Percentiles rank a stretch among this genome's conserved stretches.
phyloP scores from a whole-genome alignment of 2,329 filamentous ascomycete species.

The Botrytis aclada region DNA sequence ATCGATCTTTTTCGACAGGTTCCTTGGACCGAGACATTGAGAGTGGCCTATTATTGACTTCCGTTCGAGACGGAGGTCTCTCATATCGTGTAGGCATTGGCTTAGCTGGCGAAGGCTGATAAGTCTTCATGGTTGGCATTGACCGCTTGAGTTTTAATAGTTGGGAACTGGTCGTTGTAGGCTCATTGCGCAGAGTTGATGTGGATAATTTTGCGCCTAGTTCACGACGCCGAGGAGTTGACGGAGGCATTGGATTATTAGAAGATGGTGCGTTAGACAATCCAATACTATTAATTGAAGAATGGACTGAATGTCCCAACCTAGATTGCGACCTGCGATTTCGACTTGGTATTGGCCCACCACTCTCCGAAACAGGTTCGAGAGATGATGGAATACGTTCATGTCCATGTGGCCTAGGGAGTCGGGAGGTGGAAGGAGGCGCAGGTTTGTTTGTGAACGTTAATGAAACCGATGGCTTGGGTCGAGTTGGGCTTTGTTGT shows the following conservation, averaged over 20 bases:
- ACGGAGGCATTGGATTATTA: slow-evolving; percentile 50
- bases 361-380: slow-evolving; percentile 91
- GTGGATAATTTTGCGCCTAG: slow-evolving; percentile 54
- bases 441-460: slow-evolving; percentile 84
- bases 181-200: slow-evolving; percentile 54
- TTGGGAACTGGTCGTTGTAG: slow-evolving; percentile 64
- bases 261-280: slow-evolving; percentile 59
- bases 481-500: slow-evolving; percentile 66
- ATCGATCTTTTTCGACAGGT: slow-evolving; percentile 57
- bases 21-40: slow-evolving; percentile 64
- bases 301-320: slow-evolving; percentile 65
- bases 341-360: slow-evolving; percentile 62
- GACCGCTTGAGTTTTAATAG: slow-evolving; percentile 64
- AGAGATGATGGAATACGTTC: slow-evolving; percentile 72
- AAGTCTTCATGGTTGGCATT: slow-evolving; percentile 55
- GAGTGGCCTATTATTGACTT: slow-evolving; percentile 46
- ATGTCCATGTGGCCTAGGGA: slow-evolving; percentile 73
- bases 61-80: slow-evolving; percentile 58
- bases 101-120: slow-evolving; percentile 50
- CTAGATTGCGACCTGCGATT: slow-evolving; percentile 64
- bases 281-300: slow-evolving; percentile 62
- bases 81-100: slow-evolving; percentile 49
- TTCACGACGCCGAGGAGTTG: slow-evolving; percentile 60
- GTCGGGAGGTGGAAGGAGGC: slow-evolving; percentile 57
- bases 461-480: slow-evolving; percentile 75